Evolutionary conservation across 108 stramenopile species (phyloP), one percentile per base, ranked within the genome.

Genomic region (Ochromonas danica): DNA sequence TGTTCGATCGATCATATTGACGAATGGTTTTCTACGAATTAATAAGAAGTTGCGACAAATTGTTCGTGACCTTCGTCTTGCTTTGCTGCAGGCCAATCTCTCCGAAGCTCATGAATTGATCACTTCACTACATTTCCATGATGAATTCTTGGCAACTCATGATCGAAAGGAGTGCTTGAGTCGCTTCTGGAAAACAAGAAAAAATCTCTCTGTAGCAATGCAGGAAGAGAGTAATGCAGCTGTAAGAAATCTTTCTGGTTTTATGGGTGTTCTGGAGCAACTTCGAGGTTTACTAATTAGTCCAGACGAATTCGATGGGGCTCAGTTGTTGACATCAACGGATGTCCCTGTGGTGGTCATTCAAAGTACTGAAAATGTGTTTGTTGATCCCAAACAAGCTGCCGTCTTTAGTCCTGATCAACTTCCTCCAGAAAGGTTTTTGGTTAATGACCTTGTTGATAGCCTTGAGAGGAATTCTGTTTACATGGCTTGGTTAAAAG

Each of bases 101-200:
- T 40, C 1, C 22, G 79, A 83, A 39, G 61, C 61, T 1, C 0
- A 70, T 28, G 30, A 70, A 39, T 39, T 78, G 25, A 28, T 83
- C 41, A 35, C 28, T 22, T 31, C 61, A 17, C 31, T 79, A 31
- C 78, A 79, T 39, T 78, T 83, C 62, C n/a, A 30, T 62, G 70
- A 45, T 28, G 82, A 83, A 31, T 83, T 70, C 35, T 38, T 83
- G 38, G 25, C 33, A 10, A 39, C 30, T 1, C 0, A 31, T 1
- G 81, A 74, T 22, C n/a, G 40, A 35, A 61, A 83, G 61, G 30
- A 1, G 28, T 60, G 39, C 10, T n/a, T 79, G 28, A 30, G 22
- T 10, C 41, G 70, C 25, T 83, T 83, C 61, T 83, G 82, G 82
- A 14, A 17, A 38, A 40, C 82, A 27, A 78, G 82, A 28, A 0